Evolutionary conservation across 2,329 filamentous ascomycete genomes (phyloP), one percentile per base, ranked within the genome.

Genomic region (Gliomastix tumulicola): DNA sequence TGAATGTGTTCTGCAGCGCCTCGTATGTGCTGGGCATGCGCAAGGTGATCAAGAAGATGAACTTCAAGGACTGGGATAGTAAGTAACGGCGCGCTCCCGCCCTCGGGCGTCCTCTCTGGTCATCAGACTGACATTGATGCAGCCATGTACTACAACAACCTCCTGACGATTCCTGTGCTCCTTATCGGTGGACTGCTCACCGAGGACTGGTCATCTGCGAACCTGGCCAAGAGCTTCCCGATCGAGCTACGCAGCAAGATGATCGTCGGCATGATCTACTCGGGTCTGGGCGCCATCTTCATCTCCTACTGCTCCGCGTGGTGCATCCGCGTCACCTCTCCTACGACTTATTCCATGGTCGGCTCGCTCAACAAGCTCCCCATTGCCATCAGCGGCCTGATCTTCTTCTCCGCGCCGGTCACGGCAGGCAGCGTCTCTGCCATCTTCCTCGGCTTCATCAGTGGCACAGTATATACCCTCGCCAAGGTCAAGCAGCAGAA

Each of bases 111-210:
- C 21, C 38, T 30, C 20, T 32, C n/a, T 39, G 10, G 30, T 20
- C 36, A 42, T 36, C n/a, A n/a, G n/a, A n/a, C 59, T 69, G 50
- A 64, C 54, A 20, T 17, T 27, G 33, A n/a, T 41, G 33, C 46
- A 97, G 90, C 89, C 55, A 98, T 97, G 92, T 97, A 92, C 69
- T 98, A 98, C 74, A 98, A 98, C 78, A 97, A 98, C 65, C 76
- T 97, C 33, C 79, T 98, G 48, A 94, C 89, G 39, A 95, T 98
- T 45, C 92, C 92, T 20, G 83, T 97, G 52, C 79, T 98, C 36
- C 63, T 97, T 40, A 59, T 88, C 50, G 81, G 82, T 59, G 94
- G 90, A 22, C 68, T 96, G 36, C 51, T 95, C 45, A 68, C 84
- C 47, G 92, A 98, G 61, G 87, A 97, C 66, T 98, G 92, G 92